A percentile compares a stretch with the other conserved stretches of the same genome.
These are phyloP conservation scores for Nannochloris sp. DNA, from an alignment of 139 green algal genomes.

Conservation along the genomic window DNA sequence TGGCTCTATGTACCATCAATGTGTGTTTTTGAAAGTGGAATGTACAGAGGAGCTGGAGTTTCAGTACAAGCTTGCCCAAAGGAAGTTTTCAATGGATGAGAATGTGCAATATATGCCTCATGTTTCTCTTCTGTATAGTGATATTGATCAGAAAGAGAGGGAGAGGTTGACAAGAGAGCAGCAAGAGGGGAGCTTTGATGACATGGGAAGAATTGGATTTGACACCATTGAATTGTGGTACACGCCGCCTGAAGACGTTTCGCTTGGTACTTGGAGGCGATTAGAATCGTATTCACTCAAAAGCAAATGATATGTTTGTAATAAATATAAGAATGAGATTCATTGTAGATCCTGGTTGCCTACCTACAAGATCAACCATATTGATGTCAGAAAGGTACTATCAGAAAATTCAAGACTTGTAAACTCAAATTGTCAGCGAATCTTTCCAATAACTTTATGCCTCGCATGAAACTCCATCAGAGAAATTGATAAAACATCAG, in stretches of 20 bases:
- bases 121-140: constrained; percentile 32
- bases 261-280: background rate
- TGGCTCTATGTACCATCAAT: constrained; percentile 30
- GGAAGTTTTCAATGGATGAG: constrained; percentile 9
- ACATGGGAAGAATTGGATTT: constrained; percentile 9
- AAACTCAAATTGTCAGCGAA: constrained; percentile 1
- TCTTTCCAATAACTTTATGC: constrained; percentile 5
- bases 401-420: constrained; percentile 1
- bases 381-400: constrained; percentile 1
- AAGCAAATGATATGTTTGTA: too few relatives aligned
- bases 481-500: background rate
- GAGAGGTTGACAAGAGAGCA: background rate
- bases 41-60: constrained; percentile 2
- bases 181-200: background rate
- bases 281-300: background rate
- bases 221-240: constrained; percentile 15
- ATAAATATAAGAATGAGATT: too few relatives aligned
- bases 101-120: constrained; percentile 34
- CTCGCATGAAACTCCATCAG: constrained; percentile 3
- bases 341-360: background rate
- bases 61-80: constrained; percentile 2
- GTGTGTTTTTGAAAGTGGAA: constrained; percentile 23
- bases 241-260: constrained; percentile 8
- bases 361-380: too few relatives aligned
- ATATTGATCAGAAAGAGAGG: constrained; percentile 20